Percentiles rank a stretch among this genome's conserved stretches.
Conservation (phyloP, 1,139 yeast genomes). For the Trichomonascaceae sp. region DNA sequence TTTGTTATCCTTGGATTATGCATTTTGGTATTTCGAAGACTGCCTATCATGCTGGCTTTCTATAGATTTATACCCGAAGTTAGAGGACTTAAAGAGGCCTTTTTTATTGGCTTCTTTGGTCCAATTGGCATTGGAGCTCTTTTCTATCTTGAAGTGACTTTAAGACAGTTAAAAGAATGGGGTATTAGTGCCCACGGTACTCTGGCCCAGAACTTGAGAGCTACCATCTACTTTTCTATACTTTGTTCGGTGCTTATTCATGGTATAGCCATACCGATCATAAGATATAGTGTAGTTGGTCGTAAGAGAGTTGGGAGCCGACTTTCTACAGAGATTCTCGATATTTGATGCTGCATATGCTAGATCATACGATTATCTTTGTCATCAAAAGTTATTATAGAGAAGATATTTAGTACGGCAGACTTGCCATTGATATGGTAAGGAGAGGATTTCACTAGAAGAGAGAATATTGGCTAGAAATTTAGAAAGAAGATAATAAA, state of each 20-base stretch:
- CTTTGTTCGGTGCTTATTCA: slow-evolving; percentile 28
- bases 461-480: neutral
- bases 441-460: too few relatives aligned
- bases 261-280: slow-evolving; percentile 28
- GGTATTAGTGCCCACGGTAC: neutral
- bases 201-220: slow-evolving; percentile 19
- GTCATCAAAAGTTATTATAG: neutral
- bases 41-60: slow-evolving; percentile 33
- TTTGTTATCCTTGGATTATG: slow-evolving; percentile 29
- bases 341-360: neutral
- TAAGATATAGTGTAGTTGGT: slow-evolving; percentile 2
- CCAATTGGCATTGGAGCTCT: slow-evolving; percentile 44
- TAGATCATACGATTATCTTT: neutral
- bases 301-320: neutral
- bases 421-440: neutral
- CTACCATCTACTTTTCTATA: slow-evolving; percentile 27
- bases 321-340: neutral
- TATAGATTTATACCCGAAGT: slow-evolving; percentile 35
- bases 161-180: slow-evolving; percentile 21
- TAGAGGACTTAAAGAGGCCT: slow-evolving; percentile 36
- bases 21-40: slow-evolving; percentile 31
- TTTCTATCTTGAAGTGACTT: slow-evolving; percentile 26
- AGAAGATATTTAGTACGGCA: neutral
- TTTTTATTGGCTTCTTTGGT: slow-evolving; percentile 41
- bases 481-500: too few relatives aligned